Conservation (phyloP, 305 asterid species). For the Coffea humblotiana region DNA sequence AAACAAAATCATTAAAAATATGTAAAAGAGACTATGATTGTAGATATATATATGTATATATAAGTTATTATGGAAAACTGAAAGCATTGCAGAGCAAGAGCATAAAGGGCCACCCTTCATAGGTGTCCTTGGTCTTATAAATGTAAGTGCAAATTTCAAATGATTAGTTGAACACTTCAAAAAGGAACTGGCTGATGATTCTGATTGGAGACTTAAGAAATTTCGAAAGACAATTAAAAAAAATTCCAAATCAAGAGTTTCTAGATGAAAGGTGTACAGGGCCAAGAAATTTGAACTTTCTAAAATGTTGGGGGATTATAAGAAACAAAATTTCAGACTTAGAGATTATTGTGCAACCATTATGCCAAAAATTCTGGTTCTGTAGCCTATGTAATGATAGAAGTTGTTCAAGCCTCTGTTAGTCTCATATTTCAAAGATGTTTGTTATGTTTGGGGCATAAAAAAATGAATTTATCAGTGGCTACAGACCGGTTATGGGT, state of each 20-base stretch:
- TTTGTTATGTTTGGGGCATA: no score
- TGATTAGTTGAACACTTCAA: neutral
- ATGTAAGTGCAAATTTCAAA: neutral
- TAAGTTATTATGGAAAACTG: neutral
- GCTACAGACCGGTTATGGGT: neutral
- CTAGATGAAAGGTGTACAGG: neutral
- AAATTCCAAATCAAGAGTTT: neutral
- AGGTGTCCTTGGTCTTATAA: neutral
- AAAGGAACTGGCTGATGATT: neutral
- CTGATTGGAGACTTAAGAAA: neutral
- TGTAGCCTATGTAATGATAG: neutral
- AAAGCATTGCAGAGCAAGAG: neutral
- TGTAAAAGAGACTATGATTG: neutral
- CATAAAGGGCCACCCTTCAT: neutral
- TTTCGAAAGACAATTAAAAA: neutral
- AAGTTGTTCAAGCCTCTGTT: neutral
- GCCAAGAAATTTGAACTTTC: neutral
- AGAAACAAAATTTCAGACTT: neutral
- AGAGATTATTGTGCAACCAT: neutral
- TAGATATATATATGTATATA: neutral
- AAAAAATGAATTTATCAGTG: neutral
- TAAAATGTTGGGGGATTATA: neutral
- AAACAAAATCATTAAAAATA: neutral
- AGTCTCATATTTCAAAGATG: neutral
- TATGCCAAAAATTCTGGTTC: neutral